Conservation (phyloP, 345 rosid species). For the Sonneratia alba region DNA sequence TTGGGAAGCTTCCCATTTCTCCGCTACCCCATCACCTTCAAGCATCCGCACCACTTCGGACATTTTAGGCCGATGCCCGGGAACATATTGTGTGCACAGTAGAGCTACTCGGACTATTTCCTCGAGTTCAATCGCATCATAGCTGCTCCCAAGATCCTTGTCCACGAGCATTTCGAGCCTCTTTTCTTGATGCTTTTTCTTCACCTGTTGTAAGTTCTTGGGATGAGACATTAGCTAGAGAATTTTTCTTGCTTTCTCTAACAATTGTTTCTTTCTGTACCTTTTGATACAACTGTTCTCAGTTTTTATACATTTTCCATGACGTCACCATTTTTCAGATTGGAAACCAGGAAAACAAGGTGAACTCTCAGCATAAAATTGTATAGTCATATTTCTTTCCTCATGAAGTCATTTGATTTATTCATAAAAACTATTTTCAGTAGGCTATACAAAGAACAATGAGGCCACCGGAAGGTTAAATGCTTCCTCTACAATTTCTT, state of each 20-base stretch:
- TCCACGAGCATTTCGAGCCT: slow-evolving; percentile 80
- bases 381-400: no score
- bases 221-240: not conserved
- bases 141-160: slow-evolving; percentile 68
- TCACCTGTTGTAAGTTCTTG: slow-evolving; percentile 34
- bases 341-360: no score
- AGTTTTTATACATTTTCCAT: no score
- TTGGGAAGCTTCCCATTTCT: slow-evolving; percentile 97
- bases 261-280: no score
- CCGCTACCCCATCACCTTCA: slow-evolving; percentile 94
- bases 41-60: slow-evolving; percentile 95
- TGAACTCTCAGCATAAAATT: no score
- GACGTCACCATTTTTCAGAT: no score
- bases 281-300: no score
- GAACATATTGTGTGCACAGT: slow-evolving; percentile 75
- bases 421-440: no score
- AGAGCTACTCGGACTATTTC: slow-evolving; percentile 91
- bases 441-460: no score
- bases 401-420: no score
- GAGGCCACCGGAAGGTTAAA: no score
- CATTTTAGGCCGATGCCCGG: slow-evolving; percentile 86
- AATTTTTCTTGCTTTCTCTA: not conserved
- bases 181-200: slow-evolving; percentile 84
- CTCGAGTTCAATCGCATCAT: slow-evolving; percentile 80
- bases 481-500: no score